Evolutionary conservation across 495 filamentous ascomycete species (phyloP).

Genomic region (Lichenothelia convexa): DNA sequence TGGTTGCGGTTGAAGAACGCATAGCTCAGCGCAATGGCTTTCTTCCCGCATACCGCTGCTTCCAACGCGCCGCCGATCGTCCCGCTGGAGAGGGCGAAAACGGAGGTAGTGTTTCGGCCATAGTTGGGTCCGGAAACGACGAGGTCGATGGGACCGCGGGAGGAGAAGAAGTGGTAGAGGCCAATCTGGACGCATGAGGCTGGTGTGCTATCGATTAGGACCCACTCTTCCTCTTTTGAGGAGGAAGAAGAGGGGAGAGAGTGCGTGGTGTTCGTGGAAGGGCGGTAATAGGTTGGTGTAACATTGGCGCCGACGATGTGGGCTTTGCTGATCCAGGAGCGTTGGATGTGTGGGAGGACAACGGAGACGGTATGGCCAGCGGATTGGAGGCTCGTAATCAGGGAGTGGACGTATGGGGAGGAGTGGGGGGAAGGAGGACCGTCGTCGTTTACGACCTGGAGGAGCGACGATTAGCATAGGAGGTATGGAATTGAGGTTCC

Average conservation of each 20-base stretch:
- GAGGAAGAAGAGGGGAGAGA: neutral
- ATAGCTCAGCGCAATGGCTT: slow-evolving; percentile 66
- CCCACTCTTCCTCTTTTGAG: slow-evolving; percentile 62
- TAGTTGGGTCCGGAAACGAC: slow-evolving; percentile 90
- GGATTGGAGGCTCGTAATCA: slow-evolving; percentile 57
- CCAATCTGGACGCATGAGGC: slow-evolving; percentile 83
- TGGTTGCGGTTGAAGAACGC: slow-evolving; percentile 72
- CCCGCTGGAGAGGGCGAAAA: slow-evolving; percentile 77
- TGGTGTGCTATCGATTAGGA: slow-evolving; percentile 76
- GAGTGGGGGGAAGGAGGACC: slow-evolving; percentile 81
- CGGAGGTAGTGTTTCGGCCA: slow-evolving; percentile 78
- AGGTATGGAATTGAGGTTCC: no score
- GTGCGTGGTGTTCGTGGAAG: slow-evolving; percentile 40
- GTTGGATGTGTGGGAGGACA: slow-evolving; percentile 74
- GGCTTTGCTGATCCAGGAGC: slow-evolving; percentile 96
- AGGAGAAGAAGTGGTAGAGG: slow-evolving; percentile 67
- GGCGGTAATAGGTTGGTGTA: slow-evolving; percentile 75
- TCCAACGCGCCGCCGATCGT: slow-evolving; percentile 87
- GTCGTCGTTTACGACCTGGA: slow-evolving; percentile 77
- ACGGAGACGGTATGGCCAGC: slow-evolving; percentile 75
- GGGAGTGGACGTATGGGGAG: slow-evolving; percentile 80
- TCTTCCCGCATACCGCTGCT: slow-evolving; percentile 63
- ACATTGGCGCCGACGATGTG: slow-evolving; percentile 77
- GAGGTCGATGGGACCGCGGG: slow-evolving; percentile 61
- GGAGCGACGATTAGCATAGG: no score